Base-by-base conservation (phyloP, 2,329 filamentous ascomycete genomes). In the Colletotrichum kahawae region DNA sequence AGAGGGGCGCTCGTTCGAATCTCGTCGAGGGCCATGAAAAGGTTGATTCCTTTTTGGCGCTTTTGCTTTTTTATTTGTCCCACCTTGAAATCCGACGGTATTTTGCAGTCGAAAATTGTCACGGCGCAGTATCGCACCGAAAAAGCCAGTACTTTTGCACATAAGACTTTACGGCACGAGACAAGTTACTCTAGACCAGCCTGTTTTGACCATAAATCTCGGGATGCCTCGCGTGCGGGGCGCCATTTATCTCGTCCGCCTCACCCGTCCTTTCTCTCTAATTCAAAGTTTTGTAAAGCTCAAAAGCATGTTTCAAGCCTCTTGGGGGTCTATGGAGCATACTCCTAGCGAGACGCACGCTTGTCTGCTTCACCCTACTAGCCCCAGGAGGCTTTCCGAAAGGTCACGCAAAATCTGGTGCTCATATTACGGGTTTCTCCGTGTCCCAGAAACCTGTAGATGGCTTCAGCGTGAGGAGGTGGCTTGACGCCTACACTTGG, bases 1-100 rank as follows among this genome's bases (percentile, higher is more conserved):
- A 51, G 43, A 51, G n/a, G 43, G n/a, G 43, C 43, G 43, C 43
- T 51, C n/a, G n/a, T 51, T 51, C 43, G 43, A 51, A 51, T 51
- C n/a, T 51, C 43, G 43, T 13, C 43, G 10, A 51, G 43, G 43
- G 43, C 43, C n/a, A 21, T 21, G 43, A 51, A 51, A 51, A 51
- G 43, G 43, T 10, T 21, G 43, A 51, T 51, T 21, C 10, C 43
- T 51, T 51, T 21, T 51, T 51, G 43, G 21, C 6, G n/a, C n/a
- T 21, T 51, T 21, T 51, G 43, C 43, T 21, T 21, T 51, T 13
- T 21, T 1, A 48, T 12, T 48, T 43, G 38, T n/a, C 9, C 38
- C 5, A 31, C 31, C 9, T 24, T 24, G 9, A 31, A 9, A 2
- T n/a, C 3, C n/a, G 38, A 43, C 1, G 18, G 38, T 12, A 6